A percentile compares a stretch with the other conserved stretches of the same genome.
These are phyloP conservation scores for Astraeus odoratus DNA, from an alignment of 768 basidiomycete genomes.

Conservation along the genomic window DNA sequence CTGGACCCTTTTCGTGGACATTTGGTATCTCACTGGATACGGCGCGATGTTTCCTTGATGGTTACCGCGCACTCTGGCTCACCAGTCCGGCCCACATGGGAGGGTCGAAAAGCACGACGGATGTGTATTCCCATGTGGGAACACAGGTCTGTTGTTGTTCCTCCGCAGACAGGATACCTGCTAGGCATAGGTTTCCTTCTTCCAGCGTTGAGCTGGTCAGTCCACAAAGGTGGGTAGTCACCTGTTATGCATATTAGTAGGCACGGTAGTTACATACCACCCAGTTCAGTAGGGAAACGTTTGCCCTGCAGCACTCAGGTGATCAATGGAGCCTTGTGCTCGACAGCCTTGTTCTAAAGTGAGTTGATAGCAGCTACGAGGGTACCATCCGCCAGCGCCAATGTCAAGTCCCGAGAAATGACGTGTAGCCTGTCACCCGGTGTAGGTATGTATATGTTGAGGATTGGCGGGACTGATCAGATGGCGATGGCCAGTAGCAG, in stretches of 20 bases:
- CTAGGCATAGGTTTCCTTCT: not conserved
- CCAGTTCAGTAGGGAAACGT: too few relatives aligned
- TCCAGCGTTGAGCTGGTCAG: not conserved
- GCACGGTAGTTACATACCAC: too few relatives aligned
- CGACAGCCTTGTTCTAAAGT: too few relatives aligned
- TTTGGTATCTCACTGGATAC: not conserved
- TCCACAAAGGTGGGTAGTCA: not conserved
- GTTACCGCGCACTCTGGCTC: not conserved
- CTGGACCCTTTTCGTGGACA: not conserved
- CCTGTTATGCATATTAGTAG: not conserved
- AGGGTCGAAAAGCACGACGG: not conserved
- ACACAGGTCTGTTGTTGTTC: constrained; percentile 1
- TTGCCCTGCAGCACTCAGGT: too few relatives aligned
- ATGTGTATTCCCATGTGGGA: constrained; percentile 5
- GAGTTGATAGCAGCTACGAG: too few relatives aligned
- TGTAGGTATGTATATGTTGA: too few relatives aligned
- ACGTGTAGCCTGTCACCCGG: too few relatives aligned
- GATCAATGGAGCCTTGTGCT: too few relatives aligned
- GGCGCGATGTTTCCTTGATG: not conserved
- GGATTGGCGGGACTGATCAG: too few relatives aligned
- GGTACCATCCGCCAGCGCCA: too few relatives aligned
- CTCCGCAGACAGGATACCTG: not conserved
- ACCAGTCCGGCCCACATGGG: not conserved
- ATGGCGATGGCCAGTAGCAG: too few relatives aligned
- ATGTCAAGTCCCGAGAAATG: too few relatives aligned